A percentile compares a stretch with the other conserved stretches of the same genome.
Conservation (phyloP, 2,329 filamentous ascomycete species). For the Ophidiomyces ophidiicola region DNA sequence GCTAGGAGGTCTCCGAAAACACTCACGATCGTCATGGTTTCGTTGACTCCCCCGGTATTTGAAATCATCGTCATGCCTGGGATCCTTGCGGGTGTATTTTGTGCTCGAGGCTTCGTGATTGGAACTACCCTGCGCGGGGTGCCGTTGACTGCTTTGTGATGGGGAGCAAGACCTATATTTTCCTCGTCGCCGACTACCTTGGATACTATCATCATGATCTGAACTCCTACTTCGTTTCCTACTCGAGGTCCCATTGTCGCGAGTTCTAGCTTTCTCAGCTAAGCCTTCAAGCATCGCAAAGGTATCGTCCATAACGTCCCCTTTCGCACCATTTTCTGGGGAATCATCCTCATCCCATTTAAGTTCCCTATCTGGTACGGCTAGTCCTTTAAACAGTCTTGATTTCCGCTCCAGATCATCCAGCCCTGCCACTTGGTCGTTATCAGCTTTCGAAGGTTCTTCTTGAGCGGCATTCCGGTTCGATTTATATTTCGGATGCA, state of each 20-base stretch:
- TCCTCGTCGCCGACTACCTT: slow-evolving; percentile 19
- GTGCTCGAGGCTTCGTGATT: slow-evolving; percentile 31
- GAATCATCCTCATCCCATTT: slow-evolving; percentile 41
- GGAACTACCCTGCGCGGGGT: slow-evolving; percentile 35
- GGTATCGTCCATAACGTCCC: slow-evolving; percentile 77
- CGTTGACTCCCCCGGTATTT: slow-evolving; percentile 32
- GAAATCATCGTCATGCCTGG: slow-evolving; percentile 35
- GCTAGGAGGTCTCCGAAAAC: slow-evolving; percentile 53
- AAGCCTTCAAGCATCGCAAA: slow-evolving; percentile 81
- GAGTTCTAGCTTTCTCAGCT: slow-evolving; percentile 49
- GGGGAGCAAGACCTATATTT: slow-evolving; percentile 41
- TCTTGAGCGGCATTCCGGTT: slow-evolving; percentile 30
- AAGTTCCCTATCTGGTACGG: slow-evolving; percentile 65
- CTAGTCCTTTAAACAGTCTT: slow-evolving; percentile 78
- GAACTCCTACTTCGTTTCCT: slow-evolving; percentile 46
- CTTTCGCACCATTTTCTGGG: slow-evolving; percentile 31
- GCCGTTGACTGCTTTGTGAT: slow-evolving; percentile 34
- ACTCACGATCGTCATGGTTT: slow-evolving; percentile 41
- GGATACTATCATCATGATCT: slow-evolving; percentile 38
- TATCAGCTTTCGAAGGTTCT: slow-evolving; percentile 30
- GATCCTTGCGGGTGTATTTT: slow-evolving; percentile 44
- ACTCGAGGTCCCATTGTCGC: slow-evolving; percentile 26
- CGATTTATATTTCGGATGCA: slow-evolving; percentile 80
- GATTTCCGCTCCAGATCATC: slow-evolving; percentile 56
- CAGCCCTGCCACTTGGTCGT: slow-evolving; percentile 31